phyloP scores from a whole-genome alignment of 2,329 filamentous ascomycete species.

The Colletotrichum sansevieriae region DNA sequence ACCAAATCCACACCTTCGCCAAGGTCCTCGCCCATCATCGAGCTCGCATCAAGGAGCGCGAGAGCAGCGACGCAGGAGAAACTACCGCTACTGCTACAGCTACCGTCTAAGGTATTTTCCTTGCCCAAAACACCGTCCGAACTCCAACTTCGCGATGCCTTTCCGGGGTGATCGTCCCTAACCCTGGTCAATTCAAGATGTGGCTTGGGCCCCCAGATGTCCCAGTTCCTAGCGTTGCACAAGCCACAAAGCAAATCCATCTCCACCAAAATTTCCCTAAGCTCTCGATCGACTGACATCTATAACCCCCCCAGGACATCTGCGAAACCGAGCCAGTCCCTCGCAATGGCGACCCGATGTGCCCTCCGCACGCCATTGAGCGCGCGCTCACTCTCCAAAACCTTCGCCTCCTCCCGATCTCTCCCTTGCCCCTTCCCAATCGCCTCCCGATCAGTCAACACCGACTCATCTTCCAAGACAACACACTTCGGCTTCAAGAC shows the following conservation, averaged over 20 bases:
- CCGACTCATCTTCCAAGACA: constrained; percentile 61
- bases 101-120: constrained; percentile 23
- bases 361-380: constrained; percentile 36
- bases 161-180: background rate
- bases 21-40: constrained; percentile 29
- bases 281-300: constrained; percentile 32
- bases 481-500: constrained; percentile 95
- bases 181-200: constrained; percentile 23
- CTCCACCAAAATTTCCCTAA: constrained; percentile 41
- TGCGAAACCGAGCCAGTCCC: constrained; percentile 10
- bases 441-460: constrained; percentile 46
- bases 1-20: constrained; percentile 49
- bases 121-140: too few relatives aligned
- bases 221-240: constrained; percentile 6
- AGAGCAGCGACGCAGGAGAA: constrained; percentile 13
- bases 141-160: background rate
- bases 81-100: background rate
- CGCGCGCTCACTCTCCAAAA: constrained; percentile 20
- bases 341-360: constrained; percentile 27
- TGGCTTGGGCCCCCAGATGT: constrained; percentile 36
- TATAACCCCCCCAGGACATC: constrained; percentile 31
- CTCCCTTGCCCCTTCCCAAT: constrained; percentile 47
- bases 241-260: constrained; percentile 37
- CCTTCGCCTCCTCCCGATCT: background rate
- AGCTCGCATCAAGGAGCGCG: constrained; percentile 16